phyloP scores from a whole-genome alignment of 2,329 filamentous ascomycete genomes.

The Venturia asperata region DNA sequence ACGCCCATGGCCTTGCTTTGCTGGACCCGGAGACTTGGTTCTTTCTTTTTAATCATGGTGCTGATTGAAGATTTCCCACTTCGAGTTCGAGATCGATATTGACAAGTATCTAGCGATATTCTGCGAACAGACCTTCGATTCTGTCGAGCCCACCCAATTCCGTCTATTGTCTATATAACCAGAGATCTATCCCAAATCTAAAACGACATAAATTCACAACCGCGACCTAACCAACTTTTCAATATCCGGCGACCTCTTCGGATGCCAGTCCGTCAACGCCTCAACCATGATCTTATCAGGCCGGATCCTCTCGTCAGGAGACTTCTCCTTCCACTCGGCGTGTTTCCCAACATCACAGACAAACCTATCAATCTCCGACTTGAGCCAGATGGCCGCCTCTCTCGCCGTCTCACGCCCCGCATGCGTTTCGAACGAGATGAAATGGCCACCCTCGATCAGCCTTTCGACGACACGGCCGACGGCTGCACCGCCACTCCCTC shows the following conservation, averaged over 20 bases:
- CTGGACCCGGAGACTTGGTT: no score
- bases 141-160: not conserved
- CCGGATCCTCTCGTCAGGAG: not conserved
- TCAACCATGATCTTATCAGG: not conserved
- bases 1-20: no score
- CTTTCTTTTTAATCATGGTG: no score
- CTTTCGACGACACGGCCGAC: not conserved
- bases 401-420: not conserved
- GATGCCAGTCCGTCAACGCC: not conserved
- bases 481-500: not conserved
- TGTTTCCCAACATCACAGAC: not conserved
- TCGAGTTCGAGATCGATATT: no score
- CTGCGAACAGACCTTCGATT: not conserved
- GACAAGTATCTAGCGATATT: no score
- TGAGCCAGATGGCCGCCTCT: not conserved
- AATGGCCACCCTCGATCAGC: not conserved
- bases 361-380: not conserved
- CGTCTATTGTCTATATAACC: not conserved
- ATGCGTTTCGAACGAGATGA: not conserved
- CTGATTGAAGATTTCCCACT: no score
- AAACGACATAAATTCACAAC: not conserved
- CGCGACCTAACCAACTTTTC: not conserved
- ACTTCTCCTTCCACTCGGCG: not conserved
- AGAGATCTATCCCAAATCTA: not conserved
- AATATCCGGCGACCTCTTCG: not conserved